These are phyloP conservation scores for Globisporangium radiosum DNA, from an alignment of 352 stramenopile genomes.

Conservation along the genomic window DNA sequence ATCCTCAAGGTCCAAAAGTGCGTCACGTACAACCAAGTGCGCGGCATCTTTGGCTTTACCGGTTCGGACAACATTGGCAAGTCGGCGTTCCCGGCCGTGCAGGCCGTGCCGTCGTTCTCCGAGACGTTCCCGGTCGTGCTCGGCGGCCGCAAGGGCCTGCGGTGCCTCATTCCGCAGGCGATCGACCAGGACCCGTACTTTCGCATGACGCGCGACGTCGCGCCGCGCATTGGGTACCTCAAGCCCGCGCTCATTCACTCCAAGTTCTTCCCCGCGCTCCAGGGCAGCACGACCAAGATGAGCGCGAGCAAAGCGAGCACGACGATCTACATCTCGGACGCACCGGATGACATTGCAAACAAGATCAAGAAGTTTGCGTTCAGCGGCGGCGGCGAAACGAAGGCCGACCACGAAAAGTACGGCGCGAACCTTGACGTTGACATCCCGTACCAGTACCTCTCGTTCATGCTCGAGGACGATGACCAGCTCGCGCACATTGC, in stretches of 20 bases:
- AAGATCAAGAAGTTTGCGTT: conserved; percentile 89
- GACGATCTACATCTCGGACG: conserved; percentile 99
- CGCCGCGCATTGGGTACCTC: conserved; percentile 93
- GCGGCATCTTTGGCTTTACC: conserved; percentile 99
- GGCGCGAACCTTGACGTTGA: conserved; percentile 98
- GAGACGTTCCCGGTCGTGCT: conserved; percentile 94
- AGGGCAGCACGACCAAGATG: conserved; percentile 98
- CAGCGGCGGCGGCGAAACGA: conserved; percentile 96
- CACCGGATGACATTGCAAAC: conserved; percentile 92
- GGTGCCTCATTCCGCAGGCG: conserved; percentile 98
- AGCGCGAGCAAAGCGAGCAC: conserved; percentile 93
- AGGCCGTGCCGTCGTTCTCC: conserved; percentile 97
- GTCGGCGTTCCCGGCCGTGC: conserved; percentile 97
- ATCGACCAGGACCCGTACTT: conserved; percentile 99
- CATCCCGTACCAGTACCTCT: conserved; percentile 98
- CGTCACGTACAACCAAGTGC: conserved; percentile 96
- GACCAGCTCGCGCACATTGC: conserved; percentile 92
- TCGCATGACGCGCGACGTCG: conserved; percentile 98
- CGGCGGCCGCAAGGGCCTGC: conserved; percentile 81
- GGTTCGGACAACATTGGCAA: conserved; percentile 98
- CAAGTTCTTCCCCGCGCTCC: conserved; percentile 99
- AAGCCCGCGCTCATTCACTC: conserved; percentile 99
- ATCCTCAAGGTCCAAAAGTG: conserved; percentile 99
- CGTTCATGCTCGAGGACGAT: conserved; percentile 99
- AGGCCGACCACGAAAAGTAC: conserved; percentile 97